Conservation (phyloP, 495 filamentous ascomycete species). For the Penicillium riverlandense region DNA sequence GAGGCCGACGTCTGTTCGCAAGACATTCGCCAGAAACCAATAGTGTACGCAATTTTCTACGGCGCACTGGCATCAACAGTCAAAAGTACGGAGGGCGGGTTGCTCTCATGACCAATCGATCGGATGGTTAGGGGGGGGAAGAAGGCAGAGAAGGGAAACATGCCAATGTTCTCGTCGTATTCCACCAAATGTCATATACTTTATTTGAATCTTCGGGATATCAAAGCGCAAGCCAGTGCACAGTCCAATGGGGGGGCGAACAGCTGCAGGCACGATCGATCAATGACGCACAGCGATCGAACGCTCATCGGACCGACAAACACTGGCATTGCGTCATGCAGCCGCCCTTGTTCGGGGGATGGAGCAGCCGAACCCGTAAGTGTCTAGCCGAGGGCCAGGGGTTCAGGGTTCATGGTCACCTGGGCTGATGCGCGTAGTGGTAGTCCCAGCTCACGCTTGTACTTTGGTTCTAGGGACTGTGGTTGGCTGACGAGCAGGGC, state of each 20-base stretch:
- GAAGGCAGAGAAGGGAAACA: too few relatives aligned
- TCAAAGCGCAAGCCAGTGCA: conserved; percentile 6
- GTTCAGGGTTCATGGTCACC: too few relatives aligned
- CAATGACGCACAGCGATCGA: conserved; percentile 17
- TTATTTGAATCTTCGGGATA: conserved; percentile 19
- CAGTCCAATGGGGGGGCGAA: conserved; percentile 3
- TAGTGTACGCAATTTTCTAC: conserved; percentile 2
- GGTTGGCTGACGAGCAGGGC: not conserved
- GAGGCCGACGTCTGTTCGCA: not conserved
- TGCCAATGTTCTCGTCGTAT: too few relatives aligned
- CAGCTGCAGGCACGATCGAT: conserved; percentile 11
- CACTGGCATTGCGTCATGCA: conserved; percentile 7
- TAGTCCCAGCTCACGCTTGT: not conserved
- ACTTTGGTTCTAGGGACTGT: not conserved
- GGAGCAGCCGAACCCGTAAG: not conserved
- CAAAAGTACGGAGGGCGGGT: not conserved
- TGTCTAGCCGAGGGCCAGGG: not conserved
- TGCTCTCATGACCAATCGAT: not conserved
- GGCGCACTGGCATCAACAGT: conserved; percentile 4
- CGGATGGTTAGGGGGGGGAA: not conserved
- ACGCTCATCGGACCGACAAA: conserved; percentile 7
- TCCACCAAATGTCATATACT: conserved; percentile 2
- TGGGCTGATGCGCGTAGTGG: too few relatives aligned
- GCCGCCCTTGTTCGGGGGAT: not conserved
- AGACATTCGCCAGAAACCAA: not conserved